Base-by-base conservation (phyloP, 306 rosid species). In the Macrotyloma uniflorum region DNA sequence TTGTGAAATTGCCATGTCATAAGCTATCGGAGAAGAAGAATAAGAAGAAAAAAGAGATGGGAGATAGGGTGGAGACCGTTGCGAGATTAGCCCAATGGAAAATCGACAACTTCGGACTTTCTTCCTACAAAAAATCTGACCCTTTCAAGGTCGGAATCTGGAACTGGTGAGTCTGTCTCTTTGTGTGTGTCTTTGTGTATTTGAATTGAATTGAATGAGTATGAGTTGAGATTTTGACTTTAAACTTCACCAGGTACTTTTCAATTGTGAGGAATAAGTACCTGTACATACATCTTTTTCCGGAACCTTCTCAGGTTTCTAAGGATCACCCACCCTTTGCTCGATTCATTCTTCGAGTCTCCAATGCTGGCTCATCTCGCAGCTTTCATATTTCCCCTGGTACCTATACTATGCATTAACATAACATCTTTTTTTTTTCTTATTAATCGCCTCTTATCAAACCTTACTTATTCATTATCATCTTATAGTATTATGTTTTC, bases 131-230 rank as follows among this genome's bases (percentile, higher is more conserved):
- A 43, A 91, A 87, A 72, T 93, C 98, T 19, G 91, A 91, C 2
- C 87, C 96, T 71, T 93, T 91, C 83, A 91, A 86, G 84, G 75
- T 93, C 87, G 98, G 98, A 81, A 82, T 91, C 53, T 93, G 98
- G 98, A 91, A 89, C 79, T 93, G 98, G 98, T 93, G 70, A 38
- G 24, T 12, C n/a, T 7, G 14, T 0, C 2, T 4, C 1, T 47
- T 1, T 14, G 0, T 54, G 8, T 57, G 35, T 57, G 4, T 6
- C 15, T 40, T 42, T 33, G 35, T 20, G 62, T 54, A 22, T 8
- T 50, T 49, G 12, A 5, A 53, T 50, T 49, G 12, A 5, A 53
- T 18, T 35, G 18, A 49, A 8, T 62, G 14, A 28, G 9, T 10
- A 2, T 22, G 33, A 24, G 4, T 26, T 28, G 19, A 26, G 66